Percentiles rank a stretch among this genome's conserved stretches.
Evolutionary conservation across 768 basidiomycete species (phyloP).

Genomic region (Hortiboletus flavorubellus): DNA sequence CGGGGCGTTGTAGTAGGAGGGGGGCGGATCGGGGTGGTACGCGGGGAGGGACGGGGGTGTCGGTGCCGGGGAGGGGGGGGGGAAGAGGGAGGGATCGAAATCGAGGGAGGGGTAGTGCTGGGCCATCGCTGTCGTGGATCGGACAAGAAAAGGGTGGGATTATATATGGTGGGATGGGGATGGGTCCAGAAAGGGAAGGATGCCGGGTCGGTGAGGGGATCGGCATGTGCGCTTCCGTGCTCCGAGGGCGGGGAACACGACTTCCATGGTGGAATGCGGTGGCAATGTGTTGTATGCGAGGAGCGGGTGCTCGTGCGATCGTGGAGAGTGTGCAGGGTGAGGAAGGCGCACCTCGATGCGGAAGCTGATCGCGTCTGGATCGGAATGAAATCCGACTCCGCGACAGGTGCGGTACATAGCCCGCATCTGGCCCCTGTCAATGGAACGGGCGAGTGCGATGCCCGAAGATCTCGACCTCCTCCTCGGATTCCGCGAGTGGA

Average conservation of each 20-base stretch:
- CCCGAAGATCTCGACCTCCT: conserved; percentile 5
- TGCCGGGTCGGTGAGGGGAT: conserved; percentile 14
- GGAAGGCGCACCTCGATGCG: conserved; percentile 2
- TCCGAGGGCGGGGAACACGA: neutral
- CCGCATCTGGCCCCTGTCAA: neutral
- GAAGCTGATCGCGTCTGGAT: conserved; percentile 24
- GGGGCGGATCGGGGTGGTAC: conserved; percentile 12
- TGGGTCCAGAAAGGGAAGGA: conserved; percentile 14
- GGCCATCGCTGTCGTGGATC: conserved; percentile 17
- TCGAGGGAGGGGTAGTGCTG: conserved; percentile 15
- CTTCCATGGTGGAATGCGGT: neutral
- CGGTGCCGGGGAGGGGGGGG: neutral
- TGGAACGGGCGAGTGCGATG: neutral
- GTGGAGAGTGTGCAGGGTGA: neutral
- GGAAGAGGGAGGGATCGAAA: conserved; percentile 7
- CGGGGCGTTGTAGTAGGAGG: conserved; percentile 5
- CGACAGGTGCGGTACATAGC: conserved; percentile 6
- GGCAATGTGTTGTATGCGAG: neutral
- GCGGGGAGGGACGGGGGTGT: neutral
- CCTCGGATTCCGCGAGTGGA: conserved; percentile 25
- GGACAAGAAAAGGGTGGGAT: conserved; percentile 1
- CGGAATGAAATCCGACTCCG: conserved; percentile 25
- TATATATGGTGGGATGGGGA: conserved; percentile 15
- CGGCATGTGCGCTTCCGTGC: conserved; percentile 14
- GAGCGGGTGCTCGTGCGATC: neutral